Evolutionary conservation across 2,329 filamentous ascomycete genomes (phyloP).

Genomic region (Hymenoscyphus scutula): DNA sequence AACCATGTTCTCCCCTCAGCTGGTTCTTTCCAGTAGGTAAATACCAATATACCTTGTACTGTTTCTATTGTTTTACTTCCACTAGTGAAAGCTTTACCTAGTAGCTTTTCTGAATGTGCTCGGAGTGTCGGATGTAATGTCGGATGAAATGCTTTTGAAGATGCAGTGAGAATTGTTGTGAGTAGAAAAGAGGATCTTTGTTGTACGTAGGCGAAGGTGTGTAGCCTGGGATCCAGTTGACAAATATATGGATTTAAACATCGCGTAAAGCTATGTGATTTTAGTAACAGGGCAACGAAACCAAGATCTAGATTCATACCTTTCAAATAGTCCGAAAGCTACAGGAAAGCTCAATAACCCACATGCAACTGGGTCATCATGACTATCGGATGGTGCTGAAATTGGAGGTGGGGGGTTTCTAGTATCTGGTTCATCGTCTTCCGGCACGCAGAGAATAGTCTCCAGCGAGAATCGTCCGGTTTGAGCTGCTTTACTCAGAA

Average conservation of each 20-base stretch:
- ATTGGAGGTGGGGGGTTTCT: too few species aligned
- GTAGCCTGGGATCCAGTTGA: conserved; percentile 40
- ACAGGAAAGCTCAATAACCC: conserved; percentile 33
- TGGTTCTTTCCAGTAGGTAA: conserved; percentile 45
- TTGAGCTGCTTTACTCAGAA: conserved; percentile 38
- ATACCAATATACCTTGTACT: conserved; percentile 40
- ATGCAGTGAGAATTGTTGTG: conserved; percentile 37
- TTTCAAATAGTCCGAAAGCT: conserved; percentile 35
- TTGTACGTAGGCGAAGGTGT: conserved; percentile 40
- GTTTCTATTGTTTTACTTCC: conserved; percentile 41
- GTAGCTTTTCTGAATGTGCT: conserved; percentile 35
- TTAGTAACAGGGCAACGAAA: not conserved
- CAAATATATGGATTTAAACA: conserved; percentile 43
- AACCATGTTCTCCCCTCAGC: conserved; percentile 43
- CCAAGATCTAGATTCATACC: conserved; percentile 18
- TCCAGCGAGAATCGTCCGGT: conserved; percentile 38
- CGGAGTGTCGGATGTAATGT: conserved; percentile 36
- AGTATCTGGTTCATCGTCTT: conserved; percentile 2
- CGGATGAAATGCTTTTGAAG: conserved; percentile 40
- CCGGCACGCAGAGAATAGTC: conserved; percentile 33
- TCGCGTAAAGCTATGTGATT: conserved; percentile 37
- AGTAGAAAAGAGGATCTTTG: conserved; percentile 40
- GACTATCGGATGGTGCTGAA: not conserved
- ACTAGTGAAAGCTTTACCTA: conserved; percentile 34
- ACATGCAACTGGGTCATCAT: conserved; percentile 33